These are phyloP conservation scores for Datisca glomerata DNA, from an alignment of 306 rosid genomes.

Conservation along the genomic window DNA sequence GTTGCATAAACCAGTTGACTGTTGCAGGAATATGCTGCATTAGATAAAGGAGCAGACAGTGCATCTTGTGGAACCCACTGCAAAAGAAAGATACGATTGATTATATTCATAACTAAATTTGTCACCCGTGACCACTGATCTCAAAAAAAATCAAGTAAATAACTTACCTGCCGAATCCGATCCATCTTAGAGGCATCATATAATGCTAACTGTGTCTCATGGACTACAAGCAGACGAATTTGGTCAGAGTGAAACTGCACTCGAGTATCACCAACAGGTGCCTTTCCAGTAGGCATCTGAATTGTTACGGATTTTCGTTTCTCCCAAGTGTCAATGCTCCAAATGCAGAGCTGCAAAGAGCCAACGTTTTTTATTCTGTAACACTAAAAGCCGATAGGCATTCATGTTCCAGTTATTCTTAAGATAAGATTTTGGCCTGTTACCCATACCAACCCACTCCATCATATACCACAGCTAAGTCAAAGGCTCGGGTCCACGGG, in stretches of 20 bases:
- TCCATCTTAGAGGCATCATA: constrained; percentile 78
- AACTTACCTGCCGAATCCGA: constrained; percentile 68
- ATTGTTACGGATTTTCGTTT: constrained; percentile 33
- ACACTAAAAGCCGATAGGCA: no score
- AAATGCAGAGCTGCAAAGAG: constrained; percentile 33
- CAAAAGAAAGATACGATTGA: constrained; percentile 7
- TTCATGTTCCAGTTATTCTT: no score
- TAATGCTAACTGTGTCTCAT: constrained; percentile 89
- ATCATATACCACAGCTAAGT: background rate
- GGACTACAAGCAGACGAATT: constrained; percentile 69
- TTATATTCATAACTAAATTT: background rate
- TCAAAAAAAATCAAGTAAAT: background rate
- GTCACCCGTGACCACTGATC: background rate
- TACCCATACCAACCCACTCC: no score
- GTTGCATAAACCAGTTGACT: constrained; percentile 87
- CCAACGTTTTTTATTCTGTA: background rate
- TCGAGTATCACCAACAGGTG: constrained; percentile 58
- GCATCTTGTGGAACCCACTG: constrained; percentile 76
- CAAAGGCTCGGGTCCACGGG: background rate
- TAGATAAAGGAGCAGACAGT: constrained; percentile 75
- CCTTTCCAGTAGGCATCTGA: constrained; percentile 35
- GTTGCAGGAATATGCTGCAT: constrained; percentile 94
- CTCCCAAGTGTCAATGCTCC: constrained; percentile 51
- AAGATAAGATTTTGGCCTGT: no score
- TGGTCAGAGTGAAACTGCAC: constrained; percentile 97